Evolutionary conservation across 2,329 filamentous ascomycete species (phyloP).

Genomic region (Thielaviopsis ethacetica): DNA sequence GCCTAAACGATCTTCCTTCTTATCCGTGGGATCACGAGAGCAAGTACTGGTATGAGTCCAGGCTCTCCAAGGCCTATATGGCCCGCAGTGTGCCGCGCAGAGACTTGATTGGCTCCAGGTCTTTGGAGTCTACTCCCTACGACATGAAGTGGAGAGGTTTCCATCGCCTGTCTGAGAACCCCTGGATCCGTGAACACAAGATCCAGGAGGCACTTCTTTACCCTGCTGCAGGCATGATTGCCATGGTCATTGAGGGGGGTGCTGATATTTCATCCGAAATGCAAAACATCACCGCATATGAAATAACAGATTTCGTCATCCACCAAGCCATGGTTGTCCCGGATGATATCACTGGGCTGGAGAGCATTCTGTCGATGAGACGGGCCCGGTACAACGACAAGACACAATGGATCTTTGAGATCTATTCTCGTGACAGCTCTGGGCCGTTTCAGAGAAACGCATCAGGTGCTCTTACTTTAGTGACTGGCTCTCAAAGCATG

Average conservation of each 20-base stretch:
- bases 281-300: slow-evolving; percentile 18
- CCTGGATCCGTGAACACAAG: slow-evolving; percentile 36
- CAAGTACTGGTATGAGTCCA: slow-evolving; percentile 37
- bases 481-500: slow-evolving; percentile 4
- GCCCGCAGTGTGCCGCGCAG: slow-evolving; percentile 29
- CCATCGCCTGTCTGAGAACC: slow-evolving; percentile 30
- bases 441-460: slow-evolving; percentile 22
- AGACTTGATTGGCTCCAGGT: slow-evolving; percentile 33
- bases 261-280: slow-evolving; percentile 21
- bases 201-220: slow-evolving; percentile 34
- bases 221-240: slow-evolving; percentile 32
- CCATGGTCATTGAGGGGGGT: slow-evolving; percentile 32
- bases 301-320: slow-evolving; percentile 30
- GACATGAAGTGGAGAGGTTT: slow-evolving; percentile 34
- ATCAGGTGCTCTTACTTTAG: slow-evolving; percentile 15
- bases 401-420: slow-evolving; percentile 23
- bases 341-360: slow-evolving; percentile 28
- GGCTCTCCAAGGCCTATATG: slow-evolving; percentile 26
- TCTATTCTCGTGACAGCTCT: slow-evolving; percentile 29
- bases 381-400: slow-evolving; percentile 11
- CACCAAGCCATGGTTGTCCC: slow-evolving; percentile 35
- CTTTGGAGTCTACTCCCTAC: slow-evolving; percentile 26
- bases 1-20: slow-evolving; percentile 29
- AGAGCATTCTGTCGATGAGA: slow-evolving; percentile 31
- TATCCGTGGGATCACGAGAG: slow-evolving; percentile 39